phyloP scores from a whole-genome alignment of 352 stramenopile species.

The Globisporangium viniferum region DNA sequence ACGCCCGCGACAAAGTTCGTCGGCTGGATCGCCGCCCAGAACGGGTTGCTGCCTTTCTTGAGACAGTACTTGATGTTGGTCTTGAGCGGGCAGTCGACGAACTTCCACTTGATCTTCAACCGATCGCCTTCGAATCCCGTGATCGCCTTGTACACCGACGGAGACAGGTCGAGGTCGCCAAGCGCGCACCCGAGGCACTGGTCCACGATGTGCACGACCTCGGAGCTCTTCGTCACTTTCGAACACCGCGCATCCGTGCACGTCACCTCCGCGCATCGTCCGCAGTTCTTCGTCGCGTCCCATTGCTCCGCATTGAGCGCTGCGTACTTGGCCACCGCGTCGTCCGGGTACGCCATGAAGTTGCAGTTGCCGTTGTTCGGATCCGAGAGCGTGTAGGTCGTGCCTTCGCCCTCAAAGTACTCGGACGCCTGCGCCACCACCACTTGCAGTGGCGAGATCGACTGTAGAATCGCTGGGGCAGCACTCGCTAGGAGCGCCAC shows the following conservation, averaged over 20 bases:
- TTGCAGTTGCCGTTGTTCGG: constrained; percentile 55
- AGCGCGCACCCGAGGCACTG: constrained; percentile 50
- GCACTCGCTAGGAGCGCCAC: constrained; percentile 9
- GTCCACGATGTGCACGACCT: constrained; percentile 68
- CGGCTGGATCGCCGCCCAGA: constrained; percentile 64
- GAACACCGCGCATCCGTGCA: constrained; percentile 52
- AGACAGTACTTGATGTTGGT: constrained; percentile 44
- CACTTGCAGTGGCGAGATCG: background rate
- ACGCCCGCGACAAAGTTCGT: constrained; percentile 53
- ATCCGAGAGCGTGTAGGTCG: constrained; percentile 40
- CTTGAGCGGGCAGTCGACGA: constrained; percentile 37
- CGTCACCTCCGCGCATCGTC: constrained; percentile 39
- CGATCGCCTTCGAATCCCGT: constrained; percentile 38
- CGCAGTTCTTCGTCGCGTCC: constrained; percentile 44
- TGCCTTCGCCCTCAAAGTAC: constrained; percentile 44
- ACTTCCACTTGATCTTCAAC: constrained; percentile 41
- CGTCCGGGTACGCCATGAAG: constrained; percentile 52
- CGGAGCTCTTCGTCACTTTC: constrained; percentile 20
- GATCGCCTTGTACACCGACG: constrained; percentile 34
- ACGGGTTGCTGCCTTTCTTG: constrained; percentile 56
- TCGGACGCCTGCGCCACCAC: constrained; percentile 11
- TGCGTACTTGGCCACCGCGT: constrained; percentile 50
- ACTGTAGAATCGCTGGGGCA: constrained; percentile 6
- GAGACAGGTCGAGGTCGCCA: constrained; percentile 57
- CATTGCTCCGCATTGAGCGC: constrained; percentile 67